Evolutionary conservation across 768 basidiomycete genomes (phyloP).

Genomic region (Amanita pseudoporphyria): DNA sequence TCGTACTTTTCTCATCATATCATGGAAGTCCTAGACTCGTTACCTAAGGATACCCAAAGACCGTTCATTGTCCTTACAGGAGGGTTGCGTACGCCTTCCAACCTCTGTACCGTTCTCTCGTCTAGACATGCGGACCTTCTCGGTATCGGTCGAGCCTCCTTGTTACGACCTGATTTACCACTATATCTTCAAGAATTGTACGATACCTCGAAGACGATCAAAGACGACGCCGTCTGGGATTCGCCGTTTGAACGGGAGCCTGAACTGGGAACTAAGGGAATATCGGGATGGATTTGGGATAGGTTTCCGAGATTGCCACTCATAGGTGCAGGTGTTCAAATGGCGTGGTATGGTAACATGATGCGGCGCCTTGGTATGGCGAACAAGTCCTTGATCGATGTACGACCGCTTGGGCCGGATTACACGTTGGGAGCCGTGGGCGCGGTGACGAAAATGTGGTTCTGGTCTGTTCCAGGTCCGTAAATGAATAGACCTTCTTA

Average conservation of each 20-base stretch:
- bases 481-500: neutral
- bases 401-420: conserved; percentile 11
- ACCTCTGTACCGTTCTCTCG: conserved; percentile 42
- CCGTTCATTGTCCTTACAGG: conserved; percentile 78
- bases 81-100: conserved; percentile 53
- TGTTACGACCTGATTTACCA: conserved; percentile 56
- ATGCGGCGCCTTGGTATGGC: conserved; percentile 40
- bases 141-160: conserved; percentile 63
- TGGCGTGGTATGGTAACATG: conserved; percentile 60
- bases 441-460: conserved; percentile 37
- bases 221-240: conserved; percentile 15
- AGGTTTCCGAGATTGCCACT: conserved; percentile 41
- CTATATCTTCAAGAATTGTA: conserved; percentile 20
- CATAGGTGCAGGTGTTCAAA: conserved; percentile 50
- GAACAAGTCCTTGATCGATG: conserved; percentile 6
- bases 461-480: conserved; percentile 23
- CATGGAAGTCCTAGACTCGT: conserved; percentile 31
- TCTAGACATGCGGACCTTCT: conserved; percentile 59
- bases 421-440: conserved; percentile 25
- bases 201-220: conserved; percentile 4
- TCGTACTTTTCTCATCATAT: conserved; percentile 53
- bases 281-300: conserved; percentile 17
- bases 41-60: conserved; percentile 14
- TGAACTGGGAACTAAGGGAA: conserved; percentile 15
- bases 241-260: conserved; percentile 32